These are phyloP conservation scores for Cocos nucifera DNA, from an alignment of 176 grass and related monocot genomes.

Conservation along the genomic window DNA sequence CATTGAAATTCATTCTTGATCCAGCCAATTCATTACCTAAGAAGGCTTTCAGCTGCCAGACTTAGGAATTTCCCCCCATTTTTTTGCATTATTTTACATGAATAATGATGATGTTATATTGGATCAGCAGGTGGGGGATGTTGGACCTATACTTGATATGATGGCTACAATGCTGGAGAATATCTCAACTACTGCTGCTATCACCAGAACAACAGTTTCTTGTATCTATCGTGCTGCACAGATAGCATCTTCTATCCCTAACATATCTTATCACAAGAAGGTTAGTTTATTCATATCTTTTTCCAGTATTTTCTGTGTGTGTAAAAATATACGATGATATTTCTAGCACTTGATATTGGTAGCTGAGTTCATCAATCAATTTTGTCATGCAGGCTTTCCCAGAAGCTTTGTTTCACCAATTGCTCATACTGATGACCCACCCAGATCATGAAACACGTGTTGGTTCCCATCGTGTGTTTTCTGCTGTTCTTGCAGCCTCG, in stretches of 20 bases:
- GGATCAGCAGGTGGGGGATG: constrained; percentile 75
- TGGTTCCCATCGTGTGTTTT: constrained; percentile 79
- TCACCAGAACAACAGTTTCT: constrained; percentile 64
- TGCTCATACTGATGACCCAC: constrained; percentile 81
- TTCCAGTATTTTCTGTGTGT: neutral
- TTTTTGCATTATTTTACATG: too few relatives aligned
- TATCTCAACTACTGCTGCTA: constrained; percentile 47
- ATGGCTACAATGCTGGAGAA: constrained; percentile 78
- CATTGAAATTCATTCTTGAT: too few relatives aligned
- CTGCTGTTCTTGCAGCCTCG: constrained; percentile 46
- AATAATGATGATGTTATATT: neutral
- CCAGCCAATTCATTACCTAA: too few relatives aligned
- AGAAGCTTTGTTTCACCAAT: constrained; percentile 91
- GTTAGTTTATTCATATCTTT: constrained; percentile 25
- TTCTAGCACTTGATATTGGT: too few relatives aligned
- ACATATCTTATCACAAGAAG: constrained; percentile 77
- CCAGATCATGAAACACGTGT: constrained; percentile 79
- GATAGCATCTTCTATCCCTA: constrained; percentile 74
- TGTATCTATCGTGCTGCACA: constrained; percentile 72
- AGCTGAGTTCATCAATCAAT: too few relatives aligned
- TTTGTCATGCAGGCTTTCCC: constrained; percentile 51
- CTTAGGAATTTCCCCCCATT: too few relatives aligned
- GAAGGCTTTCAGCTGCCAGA: too few relatives aligned
- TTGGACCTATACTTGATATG: constrained; percentile 87
- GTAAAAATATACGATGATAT: too few relatives aligned